A percentile compares a stretch with the other conserved stretches of the same genome.
Conservation (phyloP, 2,329 filamentous ascomycete genomes). For the Pseudovirgaria hyperparasitica region DNA sequence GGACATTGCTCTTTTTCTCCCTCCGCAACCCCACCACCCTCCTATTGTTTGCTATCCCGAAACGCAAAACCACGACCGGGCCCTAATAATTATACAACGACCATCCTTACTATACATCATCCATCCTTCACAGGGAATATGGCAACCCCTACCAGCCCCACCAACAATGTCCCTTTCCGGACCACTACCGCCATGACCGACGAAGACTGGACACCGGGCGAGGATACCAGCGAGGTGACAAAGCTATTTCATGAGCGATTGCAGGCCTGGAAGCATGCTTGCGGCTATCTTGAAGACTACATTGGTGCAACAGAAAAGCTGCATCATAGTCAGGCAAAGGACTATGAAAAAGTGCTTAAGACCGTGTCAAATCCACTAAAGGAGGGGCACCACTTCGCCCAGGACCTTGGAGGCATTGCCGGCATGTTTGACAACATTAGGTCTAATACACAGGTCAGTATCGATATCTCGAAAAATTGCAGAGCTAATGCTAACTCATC, state of each 20-base stretch:
- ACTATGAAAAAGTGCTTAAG: slow-evolving; percentile 93
- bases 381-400: slow-evolving; percentile 88
- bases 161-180: slow-evolving; percentile 16
- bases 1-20: no score
- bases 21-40: no score
- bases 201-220: slow-evolving; percentile 34
- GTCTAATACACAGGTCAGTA: slow-evolving; percentile 63
- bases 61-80: no score
- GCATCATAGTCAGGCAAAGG: slow-evolving; percentile 74
- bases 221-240: slow-evolving; percentile 37
- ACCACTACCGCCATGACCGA: slow-evolving; percentile 21
- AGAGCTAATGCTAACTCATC: slow-evolving; percentile 3
- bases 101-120: no score
- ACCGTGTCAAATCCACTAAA: slow-evolving; percentile 74
- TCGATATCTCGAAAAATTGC: neutral
- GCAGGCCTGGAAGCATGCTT: slow-evolving; percentile 91
- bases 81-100: no score
- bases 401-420: slow-evolving; percentile 73
- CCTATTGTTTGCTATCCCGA: no score
- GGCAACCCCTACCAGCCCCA: slow-evolving; percentile 20
- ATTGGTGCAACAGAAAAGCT: slow-evolving; percentile 74
- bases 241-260: slow-evolving; percentile 72
- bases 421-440: slow-evolving; percentile 92
- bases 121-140: slow-evolving; percentile 12
- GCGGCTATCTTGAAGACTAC: slow-evolving; percentile 84